Conservation (phyloP, 306 rosid genomes). For the Cicer pinnatifidum region DNA sequence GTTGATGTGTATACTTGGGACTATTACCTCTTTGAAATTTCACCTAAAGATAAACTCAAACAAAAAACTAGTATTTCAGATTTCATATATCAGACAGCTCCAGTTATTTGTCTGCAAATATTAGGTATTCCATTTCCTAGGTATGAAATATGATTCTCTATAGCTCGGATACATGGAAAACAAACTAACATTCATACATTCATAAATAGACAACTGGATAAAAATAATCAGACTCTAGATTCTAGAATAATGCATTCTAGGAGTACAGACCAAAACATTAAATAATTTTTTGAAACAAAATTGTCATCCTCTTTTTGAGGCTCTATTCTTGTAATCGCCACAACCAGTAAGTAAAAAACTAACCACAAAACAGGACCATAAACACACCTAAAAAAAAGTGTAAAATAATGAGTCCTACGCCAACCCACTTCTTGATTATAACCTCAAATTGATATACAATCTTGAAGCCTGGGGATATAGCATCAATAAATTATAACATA, state of each 20-base stretch:
- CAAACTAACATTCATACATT: slow-evolving; percentile 10
- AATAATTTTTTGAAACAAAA: background rate
- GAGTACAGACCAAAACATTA: slow-evolving; percentile 5
- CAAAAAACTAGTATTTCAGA: no score
- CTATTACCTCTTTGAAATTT: background rate
- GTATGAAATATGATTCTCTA: slow-evolving; percentile 3
- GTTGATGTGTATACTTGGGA: background rate
- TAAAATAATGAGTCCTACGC: background rate
- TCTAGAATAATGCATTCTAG: slow-evolving; percentile 2
- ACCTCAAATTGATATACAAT: slow-evolving; percentile 35
- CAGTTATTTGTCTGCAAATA: background rate
- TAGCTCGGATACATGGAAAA: background rate
- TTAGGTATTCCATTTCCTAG: background rate
- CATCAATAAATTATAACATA: slow-evolving; percentile 44
- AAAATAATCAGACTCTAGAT: slow-evolving; percentile 16
- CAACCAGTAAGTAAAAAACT: slow-evolving; percentile 25
- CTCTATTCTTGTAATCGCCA: slow-evolving; percentile 2
- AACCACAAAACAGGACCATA: slow-evolving; percentile 19
- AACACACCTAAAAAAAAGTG: slow-evolving; percentile 8
- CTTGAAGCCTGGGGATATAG: slow-evolving; percentile 29
- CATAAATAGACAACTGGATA: slow-evolving; percentile 9
- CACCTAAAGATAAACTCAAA: background rate
- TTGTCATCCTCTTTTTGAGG: slow-evolving; percentile 12
- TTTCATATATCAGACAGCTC: background rate
- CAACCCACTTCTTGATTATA: slow-evolving; percentile 16